Evolutionary conservation across 208 protist genomes (phyloP).

Genomic region (Acanthamoeba triangularis): DNA sequence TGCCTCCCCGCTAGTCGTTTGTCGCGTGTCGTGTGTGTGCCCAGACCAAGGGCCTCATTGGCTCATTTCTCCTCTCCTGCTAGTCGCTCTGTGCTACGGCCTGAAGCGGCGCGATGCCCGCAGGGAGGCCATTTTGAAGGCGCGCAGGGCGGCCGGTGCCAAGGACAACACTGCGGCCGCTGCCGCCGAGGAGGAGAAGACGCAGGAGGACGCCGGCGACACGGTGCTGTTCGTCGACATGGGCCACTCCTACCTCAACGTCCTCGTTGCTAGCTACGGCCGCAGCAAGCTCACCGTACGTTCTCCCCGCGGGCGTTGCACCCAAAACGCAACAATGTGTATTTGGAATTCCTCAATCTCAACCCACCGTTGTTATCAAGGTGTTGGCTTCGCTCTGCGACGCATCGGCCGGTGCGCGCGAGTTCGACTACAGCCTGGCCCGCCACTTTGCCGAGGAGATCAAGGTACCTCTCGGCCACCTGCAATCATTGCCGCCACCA

Average conservation of each 20-base stretch:
- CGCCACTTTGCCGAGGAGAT: slow-evolving; percentile 62
- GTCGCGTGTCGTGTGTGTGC: too few relatives aligned
- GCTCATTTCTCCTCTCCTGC: not conserved
- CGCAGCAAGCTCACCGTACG: slow-evolving; percentile 50
- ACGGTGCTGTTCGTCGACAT: slow-evolving; percentile 69
- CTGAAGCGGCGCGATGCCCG: slow-evolving; percentile 29
- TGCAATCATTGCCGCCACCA: too few relatives aligned
- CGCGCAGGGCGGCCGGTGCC: not conserved
- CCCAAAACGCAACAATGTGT: too few relatives aligned
- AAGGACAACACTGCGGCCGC: not conserved
- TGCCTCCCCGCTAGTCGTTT: not conserved
- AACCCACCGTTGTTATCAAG: not conserved
- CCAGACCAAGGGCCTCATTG: not conserved
- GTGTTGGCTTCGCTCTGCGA: slow-evolving; percentile 67
- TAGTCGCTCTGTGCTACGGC: slow-evolving; percentile 64
- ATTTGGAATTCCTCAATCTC: too few relatives aligned
- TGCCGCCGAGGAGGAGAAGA: slow-evolving; percentile 36
- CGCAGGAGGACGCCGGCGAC: slow-evolving; percentile 23
- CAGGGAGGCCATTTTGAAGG: slow-evolving; percentile 34
- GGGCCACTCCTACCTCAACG: slow-evolving; percentile 66
- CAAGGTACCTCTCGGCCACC: not conserved
- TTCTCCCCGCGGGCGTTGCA: not conserved
- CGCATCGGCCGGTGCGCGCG: slow-evolving; percentile 31
- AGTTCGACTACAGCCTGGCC: slow-evolving; percentile 40
- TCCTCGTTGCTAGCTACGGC: slow-evolving; percentile 4